These are phyloP conservation scores for Bolboschoenus planiculmis DNA, from an alignment of 176 grass and related monocot genomes.

Conservation along the genomic window DNA sequence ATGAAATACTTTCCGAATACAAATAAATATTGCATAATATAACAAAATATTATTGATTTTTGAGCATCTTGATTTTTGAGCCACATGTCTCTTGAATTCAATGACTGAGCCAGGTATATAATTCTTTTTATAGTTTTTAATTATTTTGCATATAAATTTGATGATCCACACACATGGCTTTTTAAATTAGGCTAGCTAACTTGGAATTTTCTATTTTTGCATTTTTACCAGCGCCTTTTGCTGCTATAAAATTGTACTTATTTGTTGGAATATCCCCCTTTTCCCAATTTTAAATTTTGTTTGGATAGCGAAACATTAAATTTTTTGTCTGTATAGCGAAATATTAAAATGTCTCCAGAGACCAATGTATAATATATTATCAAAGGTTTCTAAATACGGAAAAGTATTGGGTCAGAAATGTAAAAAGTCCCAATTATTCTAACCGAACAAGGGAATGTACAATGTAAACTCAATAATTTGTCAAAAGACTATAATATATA, in stretches of 20 bases:
- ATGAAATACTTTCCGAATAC: no score
- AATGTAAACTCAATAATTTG: background rate
- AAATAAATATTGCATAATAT: no score
- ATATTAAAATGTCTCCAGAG: background rate
- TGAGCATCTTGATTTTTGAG: background rate
- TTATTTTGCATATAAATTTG: background rate
- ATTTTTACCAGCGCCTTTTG: background rate
- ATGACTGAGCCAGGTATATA: background rate
- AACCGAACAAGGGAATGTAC: constrained; percentile 3
- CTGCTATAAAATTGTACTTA: background rate
- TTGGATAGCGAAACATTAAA: no score
- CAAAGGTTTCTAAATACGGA: background rate
- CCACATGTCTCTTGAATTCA: background rate
- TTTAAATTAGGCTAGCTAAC: background rate
- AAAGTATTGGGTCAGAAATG: background rate
- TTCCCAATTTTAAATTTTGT: constrained; percentile 15
- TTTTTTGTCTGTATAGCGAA: no score
- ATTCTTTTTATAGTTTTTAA: background rate
- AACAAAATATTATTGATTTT: background rate
- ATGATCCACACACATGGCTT: background rate
- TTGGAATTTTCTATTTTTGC: background rate
- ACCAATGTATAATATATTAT: background rate
- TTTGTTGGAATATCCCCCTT: background rate
- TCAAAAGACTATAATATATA: no score
- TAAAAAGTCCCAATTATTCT: background rate